Base-by-base conservation (phyloP, 2,329 filamentous ascomycete genomes). In the Thermoascus crustaceus region DNA sequence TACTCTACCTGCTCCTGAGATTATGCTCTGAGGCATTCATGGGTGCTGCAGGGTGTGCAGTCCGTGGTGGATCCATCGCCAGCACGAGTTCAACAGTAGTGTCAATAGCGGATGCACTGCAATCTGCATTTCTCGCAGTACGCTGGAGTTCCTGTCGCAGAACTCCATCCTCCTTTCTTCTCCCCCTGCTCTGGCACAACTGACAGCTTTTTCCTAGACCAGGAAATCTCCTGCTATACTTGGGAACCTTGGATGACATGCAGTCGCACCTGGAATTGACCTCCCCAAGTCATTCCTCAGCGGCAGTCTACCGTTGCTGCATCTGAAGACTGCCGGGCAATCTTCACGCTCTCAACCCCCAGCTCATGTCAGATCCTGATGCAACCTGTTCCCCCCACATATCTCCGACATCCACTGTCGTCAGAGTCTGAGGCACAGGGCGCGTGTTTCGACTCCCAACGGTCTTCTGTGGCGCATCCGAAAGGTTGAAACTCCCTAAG, bases 371-470 rank as follows among this genome's bases (percentile, higher is more conserved):
- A n/a, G n/a, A n/a, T n/a, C n/a, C n/a, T n/a, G n/a, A n/a, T n/a
- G n/a, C n/a, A n/a, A n/a, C n/a, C n/a, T n/a, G n/a, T n/a, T n/a
- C n/a, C n/a, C n/a, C n/a, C n/a, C n/a, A n/a, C n/a, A n/a, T n/a
- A n/a, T n/a, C n/a, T n/a, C n/a, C n/a, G n/a, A n/a, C n/a, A n/a
- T n/a, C n/a, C n/a, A n/a, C n/a, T n/a, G n/a, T n/a, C n/a, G n/a
- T n/a, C n/a, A n/a, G n/a, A n/a, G n/a, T n/a, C n/a, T n/a, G n/a
- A n/a, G 14, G 14, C 21, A 14, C 19, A 25, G 18, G 37, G 31
- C 17, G 31, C 20, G 31, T 25, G 39, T 38, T 42, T 44, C 34
- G 19, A 37, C 22, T 25, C 16, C 13, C 13, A 32, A 34, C 19
- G 30, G 11, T 21, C 27, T 24, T 13, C 6, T 26, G 21, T 26